Conservation (phyloP, 2,329 filamentous ascomycete genomes). For the Aspergillus bombycis region DNA sequence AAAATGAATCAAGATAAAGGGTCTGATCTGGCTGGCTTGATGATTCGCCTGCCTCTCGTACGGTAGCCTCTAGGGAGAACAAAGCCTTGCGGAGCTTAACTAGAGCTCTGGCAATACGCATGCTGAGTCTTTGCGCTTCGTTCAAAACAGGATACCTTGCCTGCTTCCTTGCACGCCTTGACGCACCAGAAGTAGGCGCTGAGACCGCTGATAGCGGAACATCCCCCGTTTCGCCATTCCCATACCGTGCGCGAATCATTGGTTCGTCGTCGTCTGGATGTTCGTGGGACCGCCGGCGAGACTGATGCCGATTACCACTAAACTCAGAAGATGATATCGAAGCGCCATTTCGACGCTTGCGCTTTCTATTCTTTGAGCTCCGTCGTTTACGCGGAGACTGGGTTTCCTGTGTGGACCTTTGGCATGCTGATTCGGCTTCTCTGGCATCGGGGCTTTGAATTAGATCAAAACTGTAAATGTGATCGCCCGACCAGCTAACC, state of each 20-base stretch:
- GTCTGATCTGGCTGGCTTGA: slow-evolving; percentile 31
- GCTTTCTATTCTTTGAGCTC: slow-evolving; percentile 53
- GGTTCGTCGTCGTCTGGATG: slow-evolving; percentile 46
- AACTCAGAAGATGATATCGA: slow-evolving; percentile 48
- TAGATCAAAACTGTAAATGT: slow-evolving; percentile 69
- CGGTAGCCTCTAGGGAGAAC: slow-evolving; percentile 53
- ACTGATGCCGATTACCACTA: slow-evolving; percentile 51
- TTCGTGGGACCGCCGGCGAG: slow-evolving; percentile 51
- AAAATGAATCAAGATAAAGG: slow-evolving; percentile 44
- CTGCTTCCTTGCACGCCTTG: slow-evolving; percentile 38
- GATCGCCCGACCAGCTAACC: slow-evolving; percentile 69
- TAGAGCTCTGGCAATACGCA: slow-evolving; percentile 58
- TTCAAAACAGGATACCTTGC: slow-evolving; percentile 53
- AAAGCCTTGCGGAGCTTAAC: slow-evolving; percentile 59
- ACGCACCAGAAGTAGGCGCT: slow-evolving; percentile 27
- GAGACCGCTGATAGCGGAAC: slow-evolving; percentile 51
- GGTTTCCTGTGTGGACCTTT: slow-evolving; percentile 29
- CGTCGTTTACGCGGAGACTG: slow-evolving; percentile 34
- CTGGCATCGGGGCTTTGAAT: slow-evolving; percentile 60
- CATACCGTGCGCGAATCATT: slow-evolving; percentile 60
- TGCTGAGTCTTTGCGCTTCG: slow-evolving; percentile 56
- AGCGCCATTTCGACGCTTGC: slow-evolving; percentile 57
- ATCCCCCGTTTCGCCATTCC: slow-evolving; percentile 63
- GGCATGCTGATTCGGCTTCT: slow-evolving; percentile 40
- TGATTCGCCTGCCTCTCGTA: slow-evolving; percentile 34